These are phyloP conservation scores for Linum trigynum DNA, from an alignment of 345 rosid species.

Conservation along the genomic window DNA sequence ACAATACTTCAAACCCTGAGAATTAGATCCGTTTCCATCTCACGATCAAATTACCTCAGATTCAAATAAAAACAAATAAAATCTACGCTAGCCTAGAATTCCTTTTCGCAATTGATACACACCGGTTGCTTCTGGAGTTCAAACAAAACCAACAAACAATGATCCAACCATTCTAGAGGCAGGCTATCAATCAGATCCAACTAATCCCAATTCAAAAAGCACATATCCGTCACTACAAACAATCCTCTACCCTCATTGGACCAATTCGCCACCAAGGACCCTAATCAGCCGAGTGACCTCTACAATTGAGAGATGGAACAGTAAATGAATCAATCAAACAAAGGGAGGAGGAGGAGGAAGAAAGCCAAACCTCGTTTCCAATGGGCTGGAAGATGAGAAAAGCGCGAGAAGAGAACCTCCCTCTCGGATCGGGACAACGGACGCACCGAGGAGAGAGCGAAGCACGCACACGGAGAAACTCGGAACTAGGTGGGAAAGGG, in stretches of 20 bases:
- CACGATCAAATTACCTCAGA: neutral
- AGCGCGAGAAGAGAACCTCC: constrained; percentile 10
- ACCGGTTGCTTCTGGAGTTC: too few relatives aligned
- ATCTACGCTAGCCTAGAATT: too few relatives aligned
- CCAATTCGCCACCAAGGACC: too few relatives aligned
- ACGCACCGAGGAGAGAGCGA: constrained; percentile 8
- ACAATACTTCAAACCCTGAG: neutral
- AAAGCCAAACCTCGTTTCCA: constrained; percentile 27
- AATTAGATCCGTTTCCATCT: neutral
- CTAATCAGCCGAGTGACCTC: too few relatives aligned
- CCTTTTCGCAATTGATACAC: too few relatives aligned
- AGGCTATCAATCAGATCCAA: neutral
- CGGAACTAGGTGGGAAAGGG: too few relatives aligned
- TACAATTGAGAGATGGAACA: too few relatives aligned
- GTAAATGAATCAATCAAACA: neutral
- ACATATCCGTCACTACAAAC: neutral
- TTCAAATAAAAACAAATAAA: too few relatives aligned
- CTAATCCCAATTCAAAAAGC: neutral
- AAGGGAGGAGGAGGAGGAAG: neutral
- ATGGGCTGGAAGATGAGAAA: constrained; percentile 5
- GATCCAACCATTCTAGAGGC: neutral
- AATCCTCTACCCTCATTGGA: neutral
- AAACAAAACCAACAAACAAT: neutral
- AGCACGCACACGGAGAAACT: neutral
- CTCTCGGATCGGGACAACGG: neutral